phyloP scores from a whole-genome alignment of 2,329 filamentous ascomycete species.

The Cercospora brassicicola region DNA sequence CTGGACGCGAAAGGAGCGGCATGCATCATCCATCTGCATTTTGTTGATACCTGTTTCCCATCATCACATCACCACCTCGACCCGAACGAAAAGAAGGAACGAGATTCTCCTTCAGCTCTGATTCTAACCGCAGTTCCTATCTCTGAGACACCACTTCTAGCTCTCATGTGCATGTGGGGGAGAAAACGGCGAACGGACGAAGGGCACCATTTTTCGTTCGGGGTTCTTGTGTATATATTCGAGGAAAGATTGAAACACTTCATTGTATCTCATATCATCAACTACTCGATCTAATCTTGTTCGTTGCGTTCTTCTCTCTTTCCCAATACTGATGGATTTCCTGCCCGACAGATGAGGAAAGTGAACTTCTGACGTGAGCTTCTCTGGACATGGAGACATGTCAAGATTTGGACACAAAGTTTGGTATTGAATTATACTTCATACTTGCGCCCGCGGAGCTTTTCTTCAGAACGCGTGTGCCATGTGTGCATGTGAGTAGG shows the following conservation, averaged over 20 bases:
- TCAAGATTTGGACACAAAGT: too few species aligned
- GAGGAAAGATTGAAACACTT: neutral
- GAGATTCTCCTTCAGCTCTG: neutral
- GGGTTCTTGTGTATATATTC: neutral
- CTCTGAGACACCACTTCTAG: neutral
- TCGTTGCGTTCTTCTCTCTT: neutral
- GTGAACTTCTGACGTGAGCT: neutral
- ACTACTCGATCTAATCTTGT: too few species aligned
- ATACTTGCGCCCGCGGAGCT: too few species aligned
- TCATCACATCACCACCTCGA: neutral
- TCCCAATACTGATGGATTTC: neutral
- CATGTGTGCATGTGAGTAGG: too few species aligned
- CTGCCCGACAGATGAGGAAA: neutral
- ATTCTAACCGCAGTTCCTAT: neutral
- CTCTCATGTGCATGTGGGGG: neutral
- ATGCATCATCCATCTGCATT: neutral
- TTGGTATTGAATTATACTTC: too few species aligned
- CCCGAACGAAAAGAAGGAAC: neutral
- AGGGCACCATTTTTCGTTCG: too few species aligned
- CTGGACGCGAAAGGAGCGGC: neutral
- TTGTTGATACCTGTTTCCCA: neutral
- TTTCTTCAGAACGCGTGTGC: too few species aligned
- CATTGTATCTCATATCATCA: too few species aligned
- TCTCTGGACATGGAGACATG: neutral
- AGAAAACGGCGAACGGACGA: too few species aligned